Evolutionary conservation across 306 rosid species (phyloP).

Genomic region (Quercus gilva): DNA sequence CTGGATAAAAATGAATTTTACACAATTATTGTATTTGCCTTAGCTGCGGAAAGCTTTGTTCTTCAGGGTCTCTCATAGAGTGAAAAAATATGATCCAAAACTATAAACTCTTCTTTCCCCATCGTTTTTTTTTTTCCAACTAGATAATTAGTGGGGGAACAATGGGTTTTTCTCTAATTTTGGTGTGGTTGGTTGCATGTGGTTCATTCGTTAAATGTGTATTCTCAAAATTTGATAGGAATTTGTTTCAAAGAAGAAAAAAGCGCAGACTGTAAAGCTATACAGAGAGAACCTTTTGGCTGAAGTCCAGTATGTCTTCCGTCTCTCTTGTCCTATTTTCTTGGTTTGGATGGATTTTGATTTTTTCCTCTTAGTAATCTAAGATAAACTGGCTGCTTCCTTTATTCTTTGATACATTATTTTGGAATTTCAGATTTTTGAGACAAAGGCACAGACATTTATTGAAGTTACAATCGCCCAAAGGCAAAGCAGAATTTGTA

Average conservation of each 20-base stretch:
- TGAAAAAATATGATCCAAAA: not conserved
- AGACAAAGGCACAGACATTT: conserved; percentile 37
- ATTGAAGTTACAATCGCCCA: conserved; percentile 18
- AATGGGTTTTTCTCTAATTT: not conserved
- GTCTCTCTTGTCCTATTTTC: not conserved
- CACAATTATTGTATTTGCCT: not conserved
- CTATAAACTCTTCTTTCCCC: too few relatives aligned
- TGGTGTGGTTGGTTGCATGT: not conserved
- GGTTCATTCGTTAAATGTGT: not conserved
- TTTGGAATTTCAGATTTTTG: conserved; percentile 46
- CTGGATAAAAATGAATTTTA: not conserved
- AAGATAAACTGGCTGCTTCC: not conserved
- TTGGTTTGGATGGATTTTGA: not conserved
- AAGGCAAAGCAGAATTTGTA: conserved; percentile 21
- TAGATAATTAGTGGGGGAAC: not conserved
- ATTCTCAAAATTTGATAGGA: conserved; percentile 38
- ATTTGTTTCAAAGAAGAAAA: conserved; percentile 45
- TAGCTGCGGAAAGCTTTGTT: not conserved
- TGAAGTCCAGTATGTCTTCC: conserved; percentile 51
- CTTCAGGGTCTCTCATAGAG: not conserved
- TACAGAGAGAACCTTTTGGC: conserved; percentile 38
- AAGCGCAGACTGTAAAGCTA: conserved; percentile 22
- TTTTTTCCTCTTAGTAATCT: not conserved
- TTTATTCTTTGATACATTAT: not conserved
- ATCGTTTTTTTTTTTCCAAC: too few relatives aligned